Conservation (phyloP, 139 green algal genomes). For the Volvox africanus region DNA sequence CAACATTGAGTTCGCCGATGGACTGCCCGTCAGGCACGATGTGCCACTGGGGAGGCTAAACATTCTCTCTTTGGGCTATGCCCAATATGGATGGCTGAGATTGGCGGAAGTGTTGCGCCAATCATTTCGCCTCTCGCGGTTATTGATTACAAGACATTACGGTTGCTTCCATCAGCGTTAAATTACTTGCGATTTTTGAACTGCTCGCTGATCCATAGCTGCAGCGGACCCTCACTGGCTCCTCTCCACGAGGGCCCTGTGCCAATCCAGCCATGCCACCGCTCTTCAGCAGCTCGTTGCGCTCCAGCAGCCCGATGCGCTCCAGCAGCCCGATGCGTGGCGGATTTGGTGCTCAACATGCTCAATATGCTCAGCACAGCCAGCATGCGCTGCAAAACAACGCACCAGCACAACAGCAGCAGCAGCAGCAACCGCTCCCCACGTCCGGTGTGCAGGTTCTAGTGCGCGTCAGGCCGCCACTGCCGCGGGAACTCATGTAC, state of each 20-base stretch:
- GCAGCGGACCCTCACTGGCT: no score
- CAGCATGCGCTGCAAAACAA: not conserved
- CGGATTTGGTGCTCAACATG: not conserved
- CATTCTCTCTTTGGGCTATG: not conserved
- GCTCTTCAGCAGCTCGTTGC: constrained; percentile 2
- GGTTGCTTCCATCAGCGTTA: no score
- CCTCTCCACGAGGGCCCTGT: no score
- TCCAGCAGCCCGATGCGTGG: not conserved
- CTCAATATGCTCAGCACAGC: not conserved
- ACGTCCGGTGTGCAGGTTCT: constrained; percentile 56
- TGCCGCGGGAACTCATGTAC: constrained; percentile 63
- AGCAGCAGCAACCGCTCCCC: constrained; percentile 6
- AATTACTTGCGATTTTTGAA: no score
- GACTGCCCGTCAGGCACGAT: not conserved
- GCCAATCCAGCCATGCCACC: not conserved
- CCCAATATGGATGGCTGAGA: not conserved
- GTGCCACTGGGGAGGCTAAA: not conserved
- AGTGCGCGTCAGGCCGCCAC: constrained; percentile 66
- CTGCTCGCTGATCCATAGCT: not conserved
- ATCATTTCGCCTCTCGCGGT: not conserved
- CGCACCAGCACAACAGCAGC: constrained; percentile 2
- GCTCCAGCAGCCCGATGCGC: not conserved
- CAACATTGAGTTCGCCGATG: not conserved
- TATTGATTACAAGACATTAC: no score
- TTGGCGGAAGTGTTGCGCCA: not conserved